These are phyloP conservation scores for Aspergillus alliaceus DNA, from an alignment of 2,329 filamentous ascomycete species.

Conservation along the genomic window DNA sequence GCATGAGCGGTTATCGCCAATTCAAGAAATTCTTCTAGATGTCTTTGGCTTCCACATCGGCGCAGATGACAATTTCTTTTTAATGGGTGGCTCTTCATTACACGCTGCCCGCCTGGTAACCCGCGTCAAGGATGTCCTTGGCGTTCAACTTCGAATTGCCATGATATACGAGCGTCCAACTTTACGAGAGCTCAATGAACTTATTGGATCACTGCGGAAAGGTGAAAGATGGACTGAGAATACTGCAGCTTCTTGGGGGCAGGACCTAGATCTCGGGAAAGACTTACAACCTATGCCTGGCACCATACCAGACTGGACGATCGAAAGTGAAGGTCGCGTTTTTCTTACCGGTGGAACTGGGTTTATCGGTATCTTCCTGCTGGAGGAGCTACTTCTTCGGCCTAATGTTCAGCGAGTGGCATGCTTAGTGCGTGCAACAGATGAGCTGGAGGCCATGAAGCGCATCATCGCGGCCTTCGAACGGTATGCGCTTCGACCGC, in stretches of 20 bases:
- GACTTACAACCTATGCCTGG: neutral
- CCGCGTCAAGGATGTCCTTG: constrained; percentile 15
- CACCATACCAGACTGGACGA: neutral
- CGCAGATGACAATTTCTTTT: constrained; percentile 19
- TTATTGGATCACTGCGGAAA: constrained; percentile 6
- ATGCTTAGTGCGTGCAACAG: neutral
- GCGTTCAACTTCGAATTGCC: constrained; percentile 12
- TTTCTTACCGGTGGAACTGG: neutral
- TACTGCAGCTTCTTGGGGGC: constrained; percentile 13
- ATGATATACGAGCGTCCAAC: constrained; percentile 23
- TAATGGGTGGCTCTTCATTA: constrained; percentile 21
- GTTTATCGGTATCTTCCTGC: neutral
- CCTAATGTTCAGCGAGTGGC: neutral
- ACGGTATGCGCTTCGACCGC: neutral
- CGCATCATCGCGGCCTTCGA: neutral
- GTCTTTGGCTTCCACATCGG: neutral
- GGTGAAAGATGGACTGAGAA: neutral
- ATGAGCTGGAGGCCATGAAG: neutral
- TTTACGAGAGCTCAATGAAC: constrained; percentile 7
- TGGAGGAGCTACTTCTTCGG: neutral
- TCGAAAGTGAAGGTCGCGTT: neutral
- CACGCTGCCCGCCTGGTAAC: constrained; percentile 20
- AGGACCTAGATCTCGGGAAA: constrained; percentile 17
- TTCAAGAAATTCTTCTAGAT: neutral
- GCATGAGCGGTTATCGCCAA: neutral